Evolutionary conservation across 1,284 basidiomycete species (phyloP).

Genomic region (Mrakiaceae sp.): DNA sequence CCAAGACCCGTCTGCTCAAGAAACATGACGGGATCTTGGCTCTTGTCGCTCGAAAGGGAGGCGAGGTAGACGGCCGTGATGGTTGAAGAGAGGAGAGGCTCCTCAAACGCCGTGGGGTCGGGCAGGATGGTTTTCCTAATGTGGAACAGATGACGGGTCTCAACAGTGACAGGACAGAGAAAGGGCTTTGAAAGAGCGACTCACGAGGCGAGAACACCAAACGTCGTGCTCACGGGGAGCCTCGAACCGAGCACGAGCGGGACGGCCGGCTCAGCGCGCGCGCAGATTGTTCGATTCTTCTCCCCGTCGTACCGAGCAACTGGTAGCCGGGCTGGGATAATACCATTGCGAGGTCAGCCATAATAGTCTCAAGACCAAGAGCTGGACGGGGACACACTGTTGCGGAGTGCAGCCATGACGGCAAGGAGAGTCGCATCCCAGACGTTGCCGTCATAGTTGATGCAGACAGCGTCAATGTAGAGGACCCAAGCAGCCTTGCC

Average conservation of each 20-base stretch:
- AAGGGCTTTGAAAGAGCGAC: conserved; percentile 25
- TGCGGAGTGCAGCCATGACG: conserved; percentile 70
- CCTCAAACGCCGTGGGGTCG: conserved; percentile 83
- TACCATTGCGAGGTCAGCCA: too few species aligned
- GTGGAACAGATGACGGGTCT: neutral
- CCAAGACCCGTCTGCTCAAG: conserved; percentile 14
- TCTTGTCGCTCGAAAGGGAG: neutral
- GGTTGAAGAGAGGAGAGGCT: conserved; percentile 62
- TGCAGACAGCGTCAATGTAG: conserved; percentile 85
- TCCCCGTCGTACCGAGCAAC: conserved; percentile 62
- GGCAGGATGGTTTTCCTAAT: conserved; percentile 54
- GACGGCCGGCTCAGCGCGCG: conserved; percentile 39
- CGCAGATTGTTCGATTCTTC: conserved; percentile 53
- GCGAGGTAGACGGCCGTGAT: conserved; percentile 42
- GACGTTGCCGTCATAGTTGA: conserved; percentile 93
- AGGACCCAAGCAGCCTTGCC: conserved; percentile 79
- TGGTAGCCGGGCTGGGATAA: conserved; percentile 55
- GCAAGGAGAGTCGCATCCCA: conserved; percentile 84
- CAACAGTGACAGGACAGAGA: conserved; percentile 2
- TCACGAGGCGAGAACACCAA: conserved; percentile 71
- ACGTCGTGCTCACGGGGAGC: conserved; percentile 54
- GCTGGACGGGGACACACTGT: conserved; percentile 48
- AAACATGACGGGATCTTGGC: neutral
- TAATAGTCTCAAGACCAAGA: neutral
- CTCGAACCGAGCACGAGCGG: conserved; percentile 42